phyloP scores from a whole-genome alignment of 805 yeast species.

The Yarrowia sp. region DNA sequence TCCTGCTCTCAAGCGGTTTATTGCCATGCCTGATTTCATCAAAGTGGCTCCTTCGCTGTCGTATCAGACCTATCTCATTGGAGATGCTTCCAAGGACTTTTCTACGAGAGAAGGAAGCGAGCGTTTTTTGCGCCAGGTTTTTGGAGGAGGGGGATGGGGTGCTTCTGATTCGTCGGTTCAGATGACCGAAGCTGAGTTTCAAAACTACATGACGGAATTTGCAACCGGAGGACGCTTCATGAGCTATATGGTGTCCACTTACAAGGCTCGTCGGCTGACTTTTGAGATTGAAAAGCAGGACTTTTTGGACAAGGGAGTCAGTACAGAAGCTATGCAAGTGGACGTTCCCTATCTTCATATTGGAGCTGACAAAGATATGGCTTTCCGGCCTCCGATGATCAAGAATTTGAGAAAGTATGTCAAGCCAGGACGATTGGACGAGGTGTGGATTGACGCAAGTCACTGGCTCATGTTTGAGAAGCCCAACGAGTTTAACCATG shows the following conservation, averaged over 20 bases:
- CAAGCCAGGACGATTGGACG: neutral
- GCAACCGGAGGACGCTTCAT: slow-evolving; percentile 9
- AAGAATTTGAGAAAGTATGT: neutral
- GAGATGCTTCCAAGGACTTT: neutral
- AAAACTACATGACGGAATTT: slow-evolving; percentile 20
- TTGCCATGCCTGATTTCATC: slow-evolving; percentile 1
- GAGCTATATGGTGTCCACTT: slow-evolving; percentile 2
- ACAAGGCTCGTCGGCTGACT: slow-evolving; percentile 21
- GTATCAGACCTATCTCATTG: slow-evolving; percentile 8
- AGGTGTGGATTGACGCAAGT: slow-evolving; percentile 9
- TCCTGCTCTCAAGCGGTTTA: slow-evolving; percentile 1
- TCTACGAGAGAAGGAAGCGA: neutral
- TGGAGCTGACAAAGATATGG: slow-evolving; percentile 19
- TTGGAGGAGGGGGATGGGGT: neutral
- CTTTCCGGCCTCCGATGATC: slow-evolving; percentile 16
- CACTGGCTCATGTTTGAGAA: slow-evolving; percentile 17
- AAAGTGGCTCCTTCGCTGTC: neutral
- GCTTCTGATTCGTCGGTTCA: neutral
- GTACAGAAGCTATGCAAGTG: neutral
- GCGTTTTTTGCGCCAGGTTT: neutral
- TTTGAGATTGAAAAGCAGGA: slow-evolving; percentile 22
- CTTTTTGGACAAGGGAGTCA: slow-evolving; percentile 9
- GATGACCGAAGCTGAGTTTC: slow-evolving; percentile 20
- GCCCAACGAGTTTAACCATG: neutral
- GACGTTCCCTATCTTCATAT: slow-evolving; percentile 21